phyloP scores from a whole-genome alignment of 441 rosid species.

The Croton laevigatus region DNA sequence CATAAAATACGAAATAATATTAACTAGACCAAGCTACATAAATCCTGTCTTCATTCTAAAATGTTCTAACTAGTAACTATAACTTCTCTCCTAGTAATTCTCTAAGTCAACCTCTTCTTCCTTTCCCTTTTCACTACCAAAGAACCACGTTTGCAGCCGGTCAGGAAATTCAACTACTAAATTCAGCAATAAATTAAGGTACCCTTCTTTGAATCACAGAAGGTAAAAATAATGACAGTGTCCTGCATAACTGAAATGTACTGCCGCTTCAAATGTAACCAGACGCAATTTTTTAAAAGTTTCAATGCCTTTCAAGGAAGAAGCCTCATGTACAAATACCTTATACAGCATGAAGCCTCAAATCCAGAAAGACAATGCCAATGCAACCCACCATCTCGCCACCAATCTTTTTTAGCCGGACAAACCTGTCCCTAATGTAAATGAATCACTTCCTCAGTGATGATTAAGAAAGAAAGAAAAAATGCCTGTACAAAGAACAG shows the following conservation, averaged over 20 bases:
- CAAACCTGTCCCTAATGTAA: conserved; percentile 28
- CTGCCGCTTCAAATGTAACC: conserved; percentile 18
- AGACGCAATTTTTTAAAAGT: conserved; percentile 16
- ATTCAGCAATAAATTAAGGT: conserved; percentile 23
- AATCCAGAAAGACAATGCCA: conserved; percentile 3
- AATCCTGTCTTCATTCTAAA: no score
- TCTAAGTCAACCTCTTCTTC: no score
- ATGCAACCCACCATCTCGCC: conserved; percentile 28
- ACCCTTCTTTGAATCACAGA: conserved; percentile 30
- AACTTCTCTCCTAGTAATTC: no score
- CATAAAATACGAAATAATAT: no score
- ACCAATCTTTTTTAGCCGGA: conserved; percentile 37
- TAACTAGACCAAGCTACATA: no score
- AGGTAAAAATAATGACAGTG: conserved; percentile 27
- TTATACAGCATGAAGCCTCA: conserved; percentile 8
- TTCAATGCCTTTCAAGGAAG: conserved; percentile 10
- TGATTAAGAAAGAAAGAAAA: conserved; percentile 34
- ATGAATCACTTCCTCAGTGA: conserved; percentile 39
- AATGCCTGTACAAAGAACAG: conserved; percentile 40
- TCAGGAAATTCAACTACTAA: conserved; percentile 6
- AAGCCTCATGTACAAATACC: conserved; percentile 18
- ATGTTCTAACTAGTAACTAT: no score
- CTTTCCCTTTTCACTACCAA: no score
- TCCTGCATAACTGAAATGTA: conserved; percentile 20
- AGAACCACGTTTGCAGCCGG: no score